Percentiles rank a stretch among this genome's conserved stretches.
These are phyloP conservation scores for Botrytis aclada DNA, from an alignment of 2,329 filamentous ascomycete genomes.

Conservation along the genomic window DNA sequence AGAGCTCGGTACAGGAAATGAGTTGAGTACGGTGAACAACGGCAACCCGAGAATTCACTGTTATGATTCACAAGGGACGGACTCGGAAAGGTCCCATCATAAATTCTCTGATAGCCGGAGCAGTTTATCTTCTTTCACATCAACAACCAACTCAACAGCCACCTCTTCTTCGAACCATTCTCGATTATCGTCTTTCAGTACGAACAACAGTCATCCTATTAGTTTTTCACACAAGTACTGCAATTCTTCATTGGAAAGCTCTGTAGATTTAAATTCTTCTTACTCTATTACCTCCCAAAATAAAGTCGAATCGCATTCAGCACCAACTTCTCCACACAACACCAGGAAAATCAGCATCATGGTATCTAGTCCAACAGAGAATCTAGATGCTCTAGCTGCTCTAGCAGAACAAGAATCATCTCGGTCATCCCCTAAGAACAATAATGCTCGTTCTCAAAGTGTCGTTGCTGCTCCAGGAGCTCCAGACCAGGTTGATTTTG, in stretches of 20 bases:
- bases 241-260: background rate
- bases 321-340: constrained; percentile 13
- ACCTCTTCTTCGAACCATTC: constrained; percentile 37
- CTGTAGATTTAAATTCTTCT: constrained; percentile 2
- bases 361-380: constrained; percentile 30
- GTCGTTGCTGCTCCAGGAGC: constrained; percentile 4
- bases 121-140: constrained; percentile 38
- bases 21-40: background rate
- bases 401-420: constrained; percentile 29
- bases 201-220: constrained; percentile 27
- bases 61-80: constrained; percentile 27
- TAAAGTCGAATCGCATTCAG: constrained; percentile 5
- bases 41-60: constrained; percentile 20
- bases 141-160: constrained; percentile 35
- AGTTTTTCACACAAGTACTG: background rate
- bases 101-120: constrained; percentile 37
- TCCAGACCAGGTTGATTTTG: background rate
- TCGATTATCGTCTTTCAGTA: constrained; percentile 38
- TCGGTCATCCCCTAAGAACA: background rate
- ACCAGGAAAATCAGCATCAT: background rate
- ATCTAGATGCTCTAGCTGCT: constrained; percentile 29
- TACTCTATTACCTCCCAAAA: background rate
- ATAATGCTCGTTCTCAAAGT: constrained; percentile 7
- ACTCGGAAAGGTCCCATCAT: constrained; percentile 31
- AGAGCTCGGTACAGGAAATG: background rate